phyloP scores from a whole-genome alignment of 2,329 filamentous ascomycete species.

The Incumbomyces lentus region DNA sequence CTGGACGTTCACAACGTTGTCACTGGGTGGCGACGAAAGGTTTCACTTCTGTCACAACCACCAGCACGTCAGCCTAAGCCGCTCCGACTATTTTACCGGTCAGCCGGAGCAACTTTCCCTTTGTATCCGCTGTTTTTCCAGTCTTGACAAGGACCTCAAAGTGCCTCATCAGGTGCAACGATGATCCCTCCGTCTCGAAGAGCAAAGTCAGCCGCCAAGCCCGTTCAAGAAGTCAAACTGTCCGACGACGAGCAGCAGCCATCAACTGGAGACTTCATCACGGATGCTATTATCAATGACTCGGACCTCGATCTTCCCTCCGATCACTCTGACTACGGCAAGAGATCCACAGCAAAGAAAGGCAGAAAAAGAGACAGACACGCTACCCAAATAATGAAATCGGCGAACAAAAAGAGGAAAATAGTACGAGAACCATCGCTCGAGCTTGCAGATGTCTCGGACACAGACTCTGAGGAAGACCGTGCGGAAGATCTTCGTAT shows the following conservation, averaged over 20 bases:
- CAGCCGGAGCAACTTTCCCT: too few species aligned
- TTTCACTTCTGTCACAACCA: too few species aligned
- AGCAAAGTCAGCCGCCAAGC: background rate
- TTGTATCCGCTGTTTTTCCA: too few species aligned
- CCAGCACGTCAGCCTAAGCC: too few species aligned
- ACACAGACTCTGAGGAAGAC: constrained; percentile 6
- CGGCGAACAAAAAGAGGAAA: constrained; percentile 1
- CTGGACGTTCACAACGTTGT: too few species aligned
- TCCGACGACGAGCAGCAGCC: background rate
- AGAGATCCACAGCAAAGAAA: constrained; percentile 6
- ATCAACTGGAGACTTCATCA: constrained; percentile 1
- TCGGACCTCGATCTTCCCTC: background rate
- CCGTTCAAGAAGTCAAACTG: background rate
- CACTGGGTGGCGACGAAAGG: too few species aligned
- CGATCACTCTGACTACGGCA: constrained; percentile 9
- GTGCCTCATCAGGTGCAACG: background rate
- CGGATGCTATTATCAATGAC: background rate
- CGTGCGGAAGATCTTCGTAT: background rate
- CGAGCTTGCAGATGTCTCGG: constrained; percentile 10
- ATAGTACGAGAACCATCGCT: constrained; percentile 4
- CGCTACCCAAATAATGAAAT: background rate
- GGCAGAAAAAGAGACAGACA: background rate
- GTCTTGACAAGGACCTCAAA: too few species aligned
- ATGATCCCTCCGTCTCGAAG: background rate
- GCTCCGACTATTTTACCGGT: too few species aligned